Conservation (phyloP, 2,329 filamentous ascomycete genomes). For the Pseudocercospora fijiensis region DNA sequence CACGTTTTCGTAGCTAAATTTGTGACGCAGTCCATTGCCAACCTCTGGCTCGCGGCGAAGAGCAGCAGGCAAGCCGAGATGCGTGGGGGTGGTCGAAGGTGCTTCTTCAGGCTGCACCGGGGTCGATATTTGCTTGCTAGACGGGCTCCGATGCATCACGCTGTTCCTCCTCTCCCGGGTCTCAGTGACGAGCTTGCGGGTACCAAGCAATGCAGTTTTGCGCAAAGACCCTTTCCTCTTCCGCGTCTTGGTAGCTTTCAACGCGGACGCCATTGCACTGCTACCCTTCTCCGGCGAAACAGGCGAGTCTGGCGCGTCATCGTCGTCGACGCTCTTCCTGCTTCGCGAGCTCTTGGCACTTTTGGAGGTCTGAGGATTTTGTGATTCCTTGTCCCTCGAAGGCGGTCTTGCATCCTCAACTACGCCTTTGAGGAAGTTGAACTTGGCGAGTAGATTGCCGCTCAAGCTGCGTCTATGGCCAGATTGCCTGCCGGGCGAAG, state of each 20-base stretch:
- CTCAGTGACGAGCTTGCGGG: conserved; percentile 59
- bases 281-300: conserved; percentile 31
- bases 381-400: conserved; percentile 34
- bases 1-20: conserved; percentile 43
- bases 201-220: conserved; percentile 80
- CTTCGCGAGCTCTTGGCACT: conserved; percentile 30
- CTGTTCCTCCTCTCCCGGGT: conserved; percentile 52
- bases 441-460: conserved; percentile 64
- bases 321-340: conserved; percentile 37
- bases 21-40: conserved; percentile 22
- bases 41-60: conserved; percentile 8
- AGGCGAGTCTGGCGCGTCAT: conserved; percentile 26
- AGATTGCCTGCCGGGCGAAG: conserved; percentile 15
- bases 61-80: conserved; percentile 7
- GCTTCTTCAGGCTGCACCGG: conserved; percentile 6
- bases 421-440: conserved; percentile 65
- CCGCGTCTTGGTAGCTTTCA: conserved; percentile 51
- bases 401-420: conserved; percentile 37
- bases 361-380: conserved; percentile 31
- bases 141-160: conserved; percentile 39
- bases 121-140: conserved; percentile 32
- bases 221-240: conserved; percentile 80
- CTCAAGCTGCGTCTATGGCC: conserved; percentile 57
- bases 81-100: not conserved
- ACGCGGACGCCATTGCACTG: conserved; percentile 27